Evolutionary conservation across 1,284 basidiomycete genomes (phyloP), one percentile per base, ranked within the genome.

Genomic region (Austroboletus olivaceoglutinosus): DNA sequence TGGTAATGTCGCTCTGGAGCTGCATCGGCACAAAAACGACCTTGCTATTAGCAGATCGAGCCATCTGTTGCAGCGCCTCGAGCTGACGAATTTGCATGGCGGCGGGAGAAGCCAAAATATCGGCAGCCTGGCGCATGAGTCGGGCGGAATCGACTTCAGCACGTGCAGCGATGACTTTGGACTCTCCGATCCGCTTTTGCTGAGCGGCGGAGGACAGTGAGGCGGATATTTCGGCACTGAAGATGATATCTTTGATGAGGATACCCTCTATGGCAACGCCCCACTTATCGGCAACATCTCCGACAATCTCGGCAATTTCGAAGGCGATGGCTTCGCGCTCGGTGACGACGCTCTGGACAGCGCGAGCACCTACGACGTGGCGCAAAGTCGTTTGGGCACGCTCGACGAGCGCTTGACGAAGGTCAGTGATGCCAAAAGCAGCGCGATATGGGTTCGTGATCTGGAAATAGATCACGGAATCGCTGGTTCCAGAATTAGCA

Each of bases 71-170:
- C 65, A 83, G 74, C 36, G 93, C 92, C 72, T 97, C 94, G 58
- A 98, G 82, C 68, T 96, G 93, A 56, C 95, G 81, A 68, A 98
- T 98, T 73, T 97, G 93, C 92, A 98, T 97, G 52, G 94, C 95
- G 22, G 94, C 93, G 18, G 93, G 93, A 9, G 85, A 89, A 13
- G 92, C 91, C 61, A 96, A 79, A 62, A 96, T 95, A 72, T 96
- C 87, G 48, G 92, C 91, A 6, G 92, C 91, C 69, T 93, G 91
- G 51, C 93, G 80, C 94, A 98, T 97, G 67, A 98, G 83, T 60
- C 91, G 83, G 39, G 95, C 93, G 36, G 93, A 80, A 67, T 97
- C 93, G 56, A 98, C 95, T 74, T 98, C 95, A 18, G 95, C 96
- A 55, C 92, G 83, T 1, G 95, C 96, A 42, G 93, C 93, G 62